Evolutionary conservation across 306 rosid genomes (phyloP).

Genomic region (Astragalus glycyphyllos): DNA sequence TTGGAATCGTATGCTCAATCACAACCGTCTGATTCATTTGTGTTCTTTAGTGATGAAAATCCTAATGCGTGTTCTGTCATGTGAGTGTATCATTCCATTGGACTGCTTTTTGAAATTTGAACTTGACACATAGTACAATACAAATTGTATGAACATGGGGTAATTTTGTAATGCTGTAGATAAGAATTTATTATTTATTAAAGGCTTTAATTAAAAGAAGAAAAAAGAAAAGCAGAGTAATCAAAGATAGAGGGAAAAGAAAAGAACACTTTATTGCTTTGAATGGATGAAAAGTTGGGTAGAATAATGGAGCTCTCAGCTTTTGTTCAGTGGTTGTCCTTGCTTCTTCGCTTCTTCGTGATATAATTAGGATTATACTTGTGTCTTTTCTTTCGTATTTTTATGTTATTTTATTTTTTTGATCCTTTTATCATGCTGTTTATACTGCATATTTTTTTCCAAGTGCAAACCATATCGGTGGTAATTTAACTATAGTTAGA

Average conservation of each 20-base stretch:
- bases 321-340: slow-evolving; percentile 27
- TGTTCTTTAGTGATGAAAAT: slow-evolving; percentile 85
- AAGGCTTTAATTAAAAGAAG: not conserved
- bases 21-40: slow-evolving; percentile 63
- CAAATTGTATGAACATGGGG: slow-evolving; percentile 49
- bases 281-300: slow-evolving; percentile 36
- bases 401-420: too few species aligned
- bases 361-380: not conserved
- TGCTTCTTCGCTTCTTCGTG: slow-evolving; percentile 15
- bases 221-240: not conserved
- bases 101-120: slow-evolving; percentile 13
- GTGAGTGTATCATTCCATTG: slow-evolving; percentile 39
- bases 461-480: too few species aligned
- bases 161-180: slow-evolving; percentile 53
- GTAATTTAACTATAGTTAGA: too few species aligned
- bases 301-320: not conserved
- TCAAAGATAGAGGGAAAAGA: not conserved
- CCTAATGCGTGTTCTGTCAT: slow-evolving; percentile 75
- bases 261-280: slow-evolving; percentile 7
- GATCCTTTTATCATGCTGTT: too few species aligned
- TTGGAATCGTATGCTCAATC: slow-evolving; percentile 39
- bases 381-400: too few species aligned
- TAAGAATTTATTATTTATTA: slow-evolving; percentile 19
- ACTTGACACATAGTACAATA: slow-evolving; percentile 22
- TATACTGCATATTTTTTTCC: too few species aligned